A percentile compares a stretch with the other conserved stretches of the same genome.
Evolutionary conservation across 345 rosid genomes (phyloP).

Genomic region (Aquilaria yunnanensis): DNA sequence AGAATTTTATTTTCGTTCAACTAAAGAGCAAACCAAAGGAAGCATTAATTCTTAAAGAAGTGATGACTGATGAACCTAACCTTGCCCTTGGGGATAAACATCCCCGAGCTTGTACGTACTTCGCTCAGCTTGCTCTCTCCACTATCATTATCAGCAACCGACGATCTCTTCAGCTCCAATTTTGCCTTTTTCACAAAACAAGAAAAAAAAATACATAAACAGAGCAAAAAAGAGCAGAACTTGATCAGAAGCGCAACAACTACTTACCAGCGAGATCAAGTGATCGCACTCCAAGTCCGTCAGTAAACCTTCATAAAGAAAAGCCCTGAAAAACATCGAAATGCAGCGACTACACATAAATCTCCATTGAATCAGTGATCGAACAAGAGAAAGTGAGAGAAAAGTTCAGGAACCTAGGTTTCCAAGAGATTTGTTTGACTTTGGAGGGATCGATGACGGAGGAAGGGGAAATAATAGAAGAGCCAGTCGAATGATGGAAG

Average conservation of each 20-base stretch:
- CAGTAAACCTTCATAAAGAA: conserved; percentile 83
- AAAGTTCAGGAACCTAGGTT: conserved; percentile 50
- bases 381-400: background rate
- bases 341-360: background rate
- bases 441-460: conserved; percentile 72
- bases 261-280: conserved; percentile 76
- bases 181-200: conserved; percentile 45
- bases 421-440: conserved; percentile 84
- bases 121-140: conserved; percentile 84
- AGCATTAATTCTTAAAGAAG: background rate
- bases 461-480: conserved; percentile 44
- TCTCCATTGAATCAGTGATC: background rate
- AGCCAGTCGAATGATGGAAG: conserved; percentile 30
- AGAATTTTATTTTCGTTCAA: too few species aligned
- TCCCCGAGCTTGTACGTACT: conserved; percentile 95
- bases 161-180: conserved; percentile 86
- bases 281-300: conserved; percentile 96
- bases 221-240: conserved; percentile 7
- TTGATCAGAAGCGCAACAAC: background rate
- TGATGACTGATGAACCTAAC: conserved; percentile 23
- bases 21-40: conserved; percentile 1
- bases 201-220: conserved; percentile 1
- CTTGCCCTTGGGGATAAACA: conserved; percentile 85
- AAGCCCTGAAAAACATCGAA: conserved; percentile 49
- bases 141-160: conserved; percentile 82